These are phyloP conservation scores for Leccinum sublutescens DNA, from an alignment of 768 basidiomycete species.

Conservation along the genomic window DNA sequence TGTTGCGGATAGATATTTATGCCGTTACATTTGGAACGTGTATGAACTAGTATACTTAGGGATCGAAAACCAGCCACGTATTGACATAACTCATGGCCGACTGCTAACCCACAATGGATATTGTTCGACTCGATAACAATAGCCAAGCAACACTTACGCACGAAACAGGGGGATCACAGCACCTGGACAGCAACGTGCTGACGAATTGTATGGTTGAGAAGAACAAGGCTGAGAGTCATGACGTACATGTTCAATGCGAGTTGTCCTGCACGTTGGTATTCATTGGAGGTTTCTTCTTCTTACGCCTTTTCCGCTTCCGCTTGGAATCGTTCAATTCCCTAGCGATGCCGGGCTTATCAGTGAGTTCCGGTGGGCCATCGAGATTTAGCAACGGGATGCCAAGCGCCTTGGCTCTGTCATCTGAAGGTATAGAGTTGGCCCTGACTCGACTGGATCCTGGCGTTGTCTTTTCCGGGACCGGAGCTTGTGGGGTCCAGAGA, in stretches of 20 bases:
- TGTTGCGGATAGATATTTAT: slow-evolving; percentile 21
- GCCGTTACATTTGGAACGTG: slow-evolving; percentile 8
- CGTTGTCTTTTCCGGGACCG: slow-evolving; percentile 10
- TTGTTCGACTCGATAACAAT: background rate
- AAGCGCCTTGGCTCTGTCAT: slow-evolving; percentile 14
- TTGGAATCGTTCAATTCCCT: slow-evolving; percentile 35
- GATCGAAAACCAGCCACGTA: background rate
- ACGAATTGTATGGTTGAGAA: slow-evolving; percentile 1
- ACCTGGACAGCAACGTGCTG: slow-evolving; percentile 7
- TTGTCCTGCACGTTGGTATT: slow-evolving; percentile 21
- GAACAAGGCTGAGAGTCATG: slow-evolving; percentile 2
- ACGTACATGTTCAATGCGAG: slow-evolving; percentile 17
- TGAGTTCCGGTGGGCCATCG: slow-evolving; percentile 41
- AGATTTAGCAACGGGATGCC: slow-evolving; percentile 55
- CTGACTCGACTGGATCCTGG: slow-evolving; percentile 7
- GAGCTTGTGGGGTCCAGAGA: slow-evolving; percentile 14
- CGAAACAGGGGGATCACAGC: background rate
- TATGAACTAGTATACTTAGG: background rate
- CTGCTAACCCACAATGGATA: background rate
- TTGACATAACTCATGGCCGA: background rate
- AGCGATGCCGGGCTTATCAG: slow-evolving; percentile 13
- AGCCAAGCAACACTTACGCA: background rate
- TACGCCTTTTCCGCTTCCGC: slow-evolving; percentile 54
- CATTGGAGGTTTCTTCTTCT: slow-evolving; percentile 48
- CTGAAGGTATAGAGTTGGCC: background rate